Evolutionary conservation across 1,284 basidiomycete genomes (phyloP), one percentile per base, ranked within the genome.

Genomic region (Peniophora sp.): DNA sequence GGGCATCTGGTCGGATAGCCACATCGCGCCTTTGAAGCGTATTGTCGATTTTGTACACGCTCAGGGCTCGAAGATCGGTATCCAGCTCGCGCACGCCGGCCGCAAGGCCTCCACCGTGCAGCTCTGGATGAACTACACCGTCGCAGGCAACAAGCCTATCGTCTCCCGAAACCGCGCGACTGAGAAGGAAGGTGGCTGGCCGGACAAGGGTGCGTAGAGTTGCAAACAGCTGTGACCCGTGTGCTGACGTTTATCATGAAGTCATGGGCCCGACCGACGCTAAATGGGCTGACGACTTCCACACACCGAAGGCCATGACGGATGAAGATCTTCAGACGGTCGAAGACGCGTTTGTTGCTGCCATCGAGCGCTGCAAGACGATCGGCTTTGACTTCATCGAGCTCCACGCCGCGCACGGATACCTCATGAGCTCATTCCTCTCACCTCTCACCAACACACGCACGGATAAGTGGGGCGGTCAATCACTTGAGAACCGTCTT

Each of bases 341-440:
- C 32, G 80, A 85, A 56, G 71, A 83, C 51, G 84, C 81, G 0
- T 95, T 84, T 61, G 62, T 77, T 3, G 74, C 76, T 16, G 81
- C 89, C 2, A 71, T 81, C 2, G 72, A 79, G 48, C 76, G 90
- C 19, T 76, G 71, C 65, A 76, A 83, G 60, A 63, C 70, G 57
- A 70, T 75, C 41, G 88, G 86, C 24, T 89, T 82, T 62, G 90
- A 95, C 66, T 90, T 88, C 58, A 83, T 95, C 53, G 89, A 95
- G 63, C 63, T 91, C 19, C 89, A 91, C 64, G 77, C 71, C 22
- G 77, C 82, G 1, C 87, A 92, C 61, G 81, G 84, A 20, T 86
- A 86, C 64, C 72, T 85, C 23, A 25, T 81, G 3, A 77, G 81
- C 62, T 63, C 67, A 32, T 91, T 89, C 65, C 60, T 82, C n/a